Percentiles rank a stretch among this genome's conserved stretches.
Evolutionary conservation across 768 basidiomycete genomes (phyloP).

Genomic region (Galerina marginata): DNA sequence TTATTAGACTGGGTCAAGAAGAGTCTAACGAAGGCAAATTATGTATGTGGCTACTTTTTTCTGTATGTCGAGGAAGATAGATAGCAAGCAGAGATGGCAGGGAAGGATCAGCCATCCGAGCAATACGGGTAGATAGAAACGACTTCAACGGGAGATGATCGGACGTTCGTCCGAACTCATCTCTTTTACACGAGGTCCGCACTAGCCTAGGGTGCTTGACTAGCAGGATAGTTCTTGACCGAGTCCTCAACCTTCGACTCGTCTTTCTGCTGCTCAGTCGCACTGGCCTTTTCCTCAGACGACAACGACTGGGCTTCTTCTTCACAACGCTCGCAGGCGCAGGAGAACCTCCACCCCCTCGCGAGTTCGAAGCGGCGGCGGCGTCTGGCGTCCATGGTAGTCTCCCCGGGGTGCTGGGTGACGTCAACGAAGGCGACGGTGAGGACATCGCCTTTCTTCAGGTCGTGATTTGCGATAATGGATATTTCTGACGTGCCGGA

Average conservation of each 20-base stretch:
- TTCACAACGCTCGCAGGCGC: constrained; percentile 68
- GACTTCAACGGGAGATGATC: too few relatives aligned
- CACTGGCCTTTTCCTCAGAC: constrained; percentile 35
- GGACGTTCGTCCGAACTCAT: too few relatives aligned
- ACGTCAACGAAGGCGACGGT: constrained; percentile 81
- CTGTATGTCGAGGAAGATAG: too few relatives aligned
- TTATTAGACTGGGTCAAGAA: neutral
- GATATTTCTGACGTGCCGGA: constrained; percentile 71
- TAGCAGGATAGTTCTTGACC: constrained; percentile 27
- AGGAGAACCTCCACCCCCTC: constrained; percentile 84
- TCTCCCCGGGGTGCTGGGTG: constrained; percentile 58
- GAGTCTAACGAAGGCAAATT: too few relatives aligned
- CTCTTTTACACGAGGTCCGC: too few relatives aligned
- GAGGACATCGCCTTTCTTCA: constrained; percentile 79
- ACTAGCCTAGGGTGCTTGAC: neutral
- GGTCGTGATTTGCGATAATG: constrained; percentile 66
- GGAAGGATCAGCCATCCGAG: too few relatives aligned
- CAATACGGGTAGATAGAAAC: too few relatives aligned
- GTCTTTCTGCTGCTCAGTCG: constrained; percentile 46
- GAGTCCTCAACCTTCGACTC: constrained; percentile 52
- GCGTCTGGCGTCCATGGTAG: constrained; percentile 57
- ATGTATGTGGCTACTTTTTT: too few relatives aligned
- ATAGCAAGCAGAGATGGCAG: too few relatives aligned
- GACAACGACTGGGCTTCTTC: constrained; percentile 53
- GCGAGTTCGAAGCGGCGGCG: constrained; percentile 76